phyloP scores from a whole-genome alignment of 2,329 filamentous ascomycete species.

The Polytolypa hystricis region DNA sequence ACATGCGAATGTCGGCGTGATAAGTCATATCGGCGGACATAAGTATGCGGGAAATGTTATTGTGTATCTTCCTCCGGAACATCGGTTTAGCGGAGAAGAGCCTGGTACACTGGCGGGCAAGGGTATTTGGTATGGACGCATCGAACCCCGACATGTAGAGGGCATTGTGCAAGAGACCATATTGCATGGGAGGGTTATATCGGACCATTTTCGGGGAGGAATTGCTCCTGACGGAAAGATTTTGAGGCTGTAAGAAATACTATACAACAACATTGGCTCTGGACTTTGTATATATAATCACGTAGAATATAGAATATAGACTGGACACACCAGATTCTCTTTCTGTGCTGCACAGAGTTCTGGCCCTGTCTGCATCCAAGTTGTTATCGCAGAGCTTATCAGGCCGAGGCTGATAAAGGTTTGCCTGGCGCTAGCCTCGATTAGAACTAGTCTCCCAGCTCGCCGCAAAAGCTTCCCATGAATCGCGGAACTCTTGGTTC shows the following conservation, averaged over 20 bases:
- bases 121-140: conserved; percentile 72
- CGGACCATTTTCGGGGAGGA: conserved; percentile 70
- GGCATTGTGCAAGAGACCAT: conserved; percentile 81
- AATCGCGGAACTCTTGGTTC: no score
- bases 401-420: no score
- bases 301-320: not conserved
- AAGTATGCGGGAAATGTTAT: conserved; percentile 93
- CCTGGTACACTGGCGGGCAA: conserved; percentile 28
- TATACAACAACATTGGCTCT: not conserved
- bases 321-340: no score
- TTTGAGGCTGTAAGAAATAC: conserved; percentile 46
- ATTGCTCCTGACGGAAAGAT: conserved; percentile 66
- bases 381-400: no score
- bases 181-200: conserved; percentile 74
- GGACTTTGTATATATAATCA: not conserved
- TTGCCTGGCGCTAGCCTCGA: not conserved
- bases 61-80: conserved; percentile 51
- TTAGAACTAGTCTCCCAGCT: no score
- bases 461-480: no score
- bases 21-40: conserved; percentile 87
- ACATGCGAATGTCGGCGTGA: conserved; percentile 31
- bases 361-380: not conserved
- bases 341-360: conserved; percentile 1
- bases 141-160: conserved; percentile 77
- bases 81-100: not conserved